These are phyloP conservation scores for Cyclotella sp. DNA, from an alignment of 108 stramenopile species.

Conservation along the genomic window DNA sequence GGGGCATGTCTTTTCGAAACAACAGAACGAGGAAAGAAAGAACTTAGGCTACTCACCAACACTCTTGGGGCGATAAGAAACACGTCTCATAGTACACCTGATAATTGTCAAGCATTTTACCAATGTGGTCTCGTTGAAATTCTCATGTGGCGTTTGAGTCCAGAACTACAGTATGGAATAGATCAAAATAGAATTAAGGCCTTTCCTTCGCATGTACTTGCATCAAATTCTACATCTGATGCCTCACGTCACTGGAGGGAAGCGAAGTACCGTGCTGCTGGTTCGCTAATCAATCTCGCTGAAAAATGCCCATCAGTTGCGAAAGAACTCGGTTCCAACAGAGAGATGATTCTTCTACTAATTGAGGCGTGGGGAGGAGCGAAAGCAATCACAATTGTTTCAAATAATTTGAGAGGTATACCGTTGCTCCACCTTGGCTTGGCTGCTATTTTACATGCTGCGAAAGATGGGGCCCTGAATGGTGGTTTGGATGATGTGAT, in stretches of 20 bases:
- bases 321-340: conserved; percentile 37
- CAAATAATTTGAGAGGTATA: conserved; percentile 27
- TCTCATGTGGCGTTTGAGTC: conserved; percentile 41
- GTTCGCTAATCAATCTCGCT: conserved; percentile 62
- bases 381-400: conserved; percentile 25
- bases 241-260: conserved; percentile 53
- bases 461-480: conserved; percentile 30
- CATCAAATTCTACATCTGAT: conserved; percentile 19
- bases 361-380: conserved; percentile 61
- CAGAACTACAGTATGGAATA: background rate
- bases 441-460: conserved; percentile 53
- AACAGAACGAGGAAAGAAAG: conserved; percentile 41
- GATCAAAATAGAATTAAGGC: background rate
- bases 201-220: background rate
- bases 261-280: conserved; percentile 52
- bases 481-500: conserved; percentile 51
- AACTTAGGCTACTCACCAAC: conserved; percentile 53
- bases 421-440: conserved; percentile 56
- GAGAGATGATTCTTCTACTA: conserved; percentile 42
- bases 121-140: conserved; percentile 38
- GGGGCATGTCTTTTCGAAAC: background rate
- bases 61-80: conserved; percentile 55
- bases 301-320: conserved; percentile 59
- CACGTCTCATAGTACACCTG: conserved; percentile 58
- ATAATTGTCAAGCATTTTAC: conserved; percentile 47